Evolutionary conservation across 441 rosid genomes (phyloP).

Genomic region (Populus hybrid): DNA sequence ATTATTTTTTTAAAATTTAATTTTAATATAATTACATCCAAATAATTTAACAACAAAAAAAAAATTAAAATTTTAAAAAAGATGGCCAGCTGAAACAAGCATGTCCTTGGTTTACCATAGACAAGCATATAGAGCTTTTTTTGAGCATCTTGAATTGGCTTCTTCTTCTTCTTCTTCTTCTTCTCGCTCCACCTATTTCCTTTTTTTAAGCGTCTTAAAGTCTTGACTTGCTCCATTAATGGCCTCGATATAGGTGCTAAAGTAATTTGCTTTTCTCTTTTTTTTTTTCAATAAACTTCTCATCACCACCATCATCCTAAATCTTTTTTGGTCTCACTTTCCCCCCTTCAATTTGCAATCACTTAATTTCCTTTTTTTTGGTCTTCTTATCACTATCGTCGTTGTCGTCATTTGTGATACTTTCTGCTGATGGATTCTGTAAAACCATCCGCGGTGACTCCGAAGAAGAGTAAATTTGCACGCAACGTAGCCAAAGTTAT

Average conservation of each 20-base stretch:
- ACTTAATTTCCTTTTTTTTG: not conserved
- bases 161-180: not conserved
- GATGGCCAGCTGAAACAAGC: too few species aligned
- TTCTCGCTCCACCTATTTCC: conserved; percentile 5
- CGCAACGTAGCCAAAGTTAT: conserved; percentile 63
- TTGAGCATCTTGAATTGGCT: conserved; percentile 8
- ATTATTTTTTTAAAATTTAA: not conserved
- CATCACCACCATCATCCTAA: conserved; percentile 13
- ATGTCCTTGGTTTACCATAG: not conserved
- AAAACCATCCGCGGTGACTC: conserved; percentile 43
- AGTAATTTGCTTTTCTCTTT: conserved; percentile 36
- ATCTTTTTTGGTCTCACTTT: conserved; percentile 5
- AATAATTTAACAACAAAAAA: too few species aligned
- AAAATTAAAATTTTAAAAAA: too few species aligned
- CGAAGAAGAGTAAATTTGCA: conserved; percentile 57
- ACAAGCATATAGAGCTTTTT: conserved; percentile 5
- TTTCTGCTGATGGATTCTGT: conserved; percentile 69
- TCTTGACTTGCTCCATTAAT: conserved; percentile 1
- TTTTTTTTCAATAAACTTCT: conserved; percentile 20
- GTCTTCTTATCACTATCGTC: conserved; percentile 1
- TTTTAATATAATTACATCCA: not conserved
- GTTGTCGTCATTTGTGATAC: conserved; percentile 17
- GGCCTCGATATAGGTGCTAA: conserved; percentile 39
- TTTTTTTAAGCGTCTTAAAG: conserved; percentile 6
- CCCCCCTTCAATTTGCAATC: conserved; percentile 9